phyloP scores from a whole-genome alignment of 208 protist genomes.

The Phytomonas serpens region DNA sequence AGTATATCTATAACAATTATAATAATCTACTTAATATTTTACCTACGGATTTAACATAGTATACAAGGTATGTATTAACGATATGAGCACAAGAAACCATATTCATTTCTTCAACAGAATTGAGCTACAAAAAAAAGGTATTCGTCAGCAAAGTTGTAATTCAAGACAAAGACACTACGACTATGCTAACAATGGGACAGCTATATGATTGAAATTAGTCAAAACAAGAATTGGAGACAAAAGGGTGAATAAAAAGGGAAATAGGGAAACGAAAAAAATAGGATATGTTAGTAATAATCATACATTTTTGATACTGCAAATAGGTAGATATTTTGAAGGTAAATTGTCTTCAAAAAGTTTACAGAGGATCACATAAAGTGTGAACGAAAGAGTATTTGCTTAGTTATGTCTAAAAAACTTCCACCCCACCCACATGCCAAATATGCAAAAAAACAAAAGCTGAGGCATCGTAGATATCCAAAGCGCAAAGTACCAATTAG shows the following conservation, averaged over 20 bases:
- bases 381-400: not conserved
- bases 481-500: slow-evolving; percentile 17
- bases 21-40: not conserved
- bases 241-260: slow-evolving; percentile 5
- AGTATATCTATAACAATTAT: not conserved
- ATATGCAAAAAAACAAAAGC: slow-evolving; percentile 22
- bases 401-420: slow-evolving; percentile 27
- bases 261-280: slow-evolving; percentile 12
- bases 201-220: not conserved
- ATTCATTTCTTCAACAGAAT: not conserved
- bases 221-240: slow-evolving; percentile 11
- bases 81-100: not conserved
- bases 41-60: not conserved
- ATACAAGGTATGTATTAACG: not conserved
- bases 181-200: not conserved
- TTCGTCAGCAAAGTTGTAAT: too few species aligned
- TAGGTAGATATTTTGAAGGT: not conserved
- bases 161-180: not conserved
- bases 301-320: not conserved
- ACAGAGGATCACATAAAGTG: slow-evolving; percentile 5
- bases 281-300: slow-evolving; percentile 9
- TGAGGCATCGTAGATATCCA: slow-evolving; percentile 21
- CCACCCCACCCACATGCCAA: slow-evolving; percentile 24
- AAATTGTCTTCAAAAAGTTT: not conserved
- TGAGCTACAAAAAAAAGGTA: not conserved